Evolutionary conservation across 2,329 filamentous ascomycete genomes (phyloP).

Genomic region (Torrubiella hemipterigena): DNA sequence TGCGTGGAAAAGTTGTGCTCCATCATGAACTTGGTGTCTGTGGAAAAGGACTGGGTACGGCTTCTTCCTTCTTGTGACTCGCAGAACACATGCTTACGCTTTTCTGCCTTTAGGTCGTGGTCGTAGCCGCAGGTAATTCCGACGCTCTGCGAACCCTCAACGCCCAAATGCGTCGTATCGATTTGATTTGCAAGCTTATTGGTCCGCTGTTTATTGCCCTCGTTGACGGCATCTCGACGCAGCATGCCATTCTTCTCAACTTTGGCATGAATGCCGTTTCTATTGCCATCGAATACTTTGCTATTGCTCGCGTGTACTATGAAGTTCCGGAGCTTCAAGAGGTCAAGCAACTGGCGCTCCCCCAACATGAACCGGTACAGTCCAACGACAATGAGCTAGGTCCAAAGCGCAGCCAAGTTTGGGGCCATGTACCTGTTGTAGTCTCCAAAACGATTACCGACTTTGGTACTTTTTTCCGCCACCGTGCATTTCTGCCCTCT

Average conservation of each 20-base stretch:
- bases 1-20: slow-evolving; percentile 58
- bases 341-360: slow-evolving; percentile 9
- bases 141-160: slow-evolving; percentile 29
- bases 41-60: slow-evolving; percentile 59
- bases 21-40: slow-evolving; percentile 52
- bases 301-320: slow-evolving; percentile 26
- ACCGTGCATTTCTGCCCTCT: slow-evolving; percentile 47
- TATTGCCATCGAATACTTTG: slow-evolving; percentile 37
- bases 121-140: slow-evolving; percentile 14
- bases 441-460: slow-evolving; percentile 8
- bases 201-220: slow-evolving; percentile 44
- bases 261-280: slow-evolving; percentile 37
- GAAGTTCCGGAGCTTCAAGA: slow-evolving; percentile 14
- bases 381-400: slow-evolving; percentile 13
- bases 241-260: slow-evolving; percentile 33
- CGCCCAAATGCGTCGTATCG: slow-evolving; percentile 49
- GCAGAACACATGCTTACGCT: not conserved
- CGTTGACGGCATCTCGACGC: slow-evolving; percentile 34
- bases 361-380: slow-evolving; percentile 6
- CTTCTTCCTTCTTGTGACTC: not conserved
- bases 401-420: slow-evolving; percentile 6
- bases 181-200: slow-evolving; percentile 45
- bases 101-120: slow-evolving; percentile 12
- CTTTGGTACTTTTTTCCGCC: slow-evolving; percentile 32
- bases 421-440: not conserved